Evolutionary conservation across 1,284 basidiomycete species (phyloP).

Genomic region (Inonotus obliquus): DNA sequence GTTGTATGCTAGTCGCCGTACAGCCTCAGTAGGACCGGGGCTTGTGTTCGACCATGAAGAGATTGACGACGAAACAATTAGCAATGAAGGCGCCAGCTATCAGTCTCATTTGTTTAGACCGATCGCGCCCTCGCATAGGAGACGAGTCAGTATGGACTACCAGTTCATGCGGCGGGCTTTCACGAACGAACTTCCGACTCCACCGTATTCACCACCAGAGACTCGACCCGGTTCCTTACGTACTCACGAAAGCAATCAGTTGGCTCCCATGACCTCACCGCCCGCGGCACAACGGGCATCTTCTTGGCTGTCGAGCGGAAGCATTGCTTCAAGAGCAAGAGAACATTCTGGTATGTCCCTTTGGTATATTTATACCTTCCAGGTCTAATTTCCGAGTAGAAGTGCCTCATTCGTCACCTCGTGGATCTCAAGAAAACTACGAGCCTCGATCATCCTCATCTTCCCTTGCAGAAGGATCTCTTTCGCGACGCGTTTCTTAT

Average conservation of each 20-base stretch:
- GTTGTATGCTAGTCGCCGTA: slow-evolving; percentile 39
- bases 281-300: not conserved
- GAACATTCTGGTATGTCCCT: not conserved
- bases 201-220: slow-evolving; percentile 19
- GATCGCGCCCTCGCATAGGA: slow-evolving; percentile 16
- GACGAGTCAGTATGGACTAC: slow-evolving; percentile 16
- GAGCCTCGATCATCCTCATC: slow-evolving; percentile 14
- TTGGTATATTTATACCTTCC: not conserved
- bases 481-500: slow-evolving; percentile 13
- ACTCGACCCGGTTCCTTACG: slow-evolving; percentile 5
- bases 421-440: not conserved
- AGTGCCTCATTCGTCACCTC: not conserved
- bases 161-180: slow-evolving; percentile 8
- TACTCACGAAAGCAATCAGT: not conserved
- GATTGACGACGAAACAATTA: slow-evolving; percentile 26
- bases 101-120: slow-evolving; percentile 6
- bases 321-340: not conserved
- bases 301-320: not conserved
- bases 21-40: slow-evolving; percentile 80
- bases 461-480: slow-evolving; percentile 5
- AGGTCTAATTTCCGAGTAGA: not conserved
- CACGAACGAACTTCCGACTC: slow-evolving; percentile 8
- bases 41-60: slow-evolving; percentile 35
- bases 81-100: slow-evolving; percentile 8
- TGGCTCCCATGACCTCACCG: not conserved